These are phyloP conservation scores for Leptodermis oblonga DNA, from an alignment of 257 asterid genomes.

Conservation along the genomic window DNA sequence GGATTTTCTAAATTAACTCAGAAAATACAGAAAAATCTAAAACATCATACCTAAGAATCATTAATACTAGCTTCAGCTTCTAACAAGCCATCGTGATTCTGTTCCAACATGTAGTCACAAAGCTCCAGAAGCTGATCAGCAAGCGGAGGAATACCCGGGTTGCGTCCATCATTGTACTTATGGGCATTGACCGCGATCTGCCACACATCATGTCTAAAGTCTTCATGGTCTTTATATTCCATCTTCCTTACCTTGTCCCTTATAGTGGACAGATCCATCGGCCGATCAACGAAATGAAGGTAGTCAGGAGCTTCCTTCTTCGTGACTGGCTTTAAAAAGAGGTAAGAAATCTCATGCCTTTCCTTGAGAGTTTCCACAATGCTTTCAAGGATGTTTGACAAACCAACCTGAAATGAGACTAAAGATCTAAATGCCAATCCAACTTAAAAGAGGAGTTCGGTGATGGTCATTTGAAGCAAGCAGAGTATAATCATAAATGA, in stretches of 20 bases:
- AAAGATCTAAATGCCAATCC: slow-evolving; percentile 3
- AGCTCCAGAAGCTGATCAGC: slow-evolving; percentile 95
- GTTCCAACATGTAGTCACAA: slow-evolving; percentile 70
- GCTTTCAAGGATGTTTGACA: slow-evolving; percentile 71
- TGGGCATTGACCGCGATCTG: slow-evolving; percentile 85
- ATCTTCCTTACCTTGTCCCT: slow-evolving; percentile 66
- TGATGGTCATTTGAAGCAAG: background rate
- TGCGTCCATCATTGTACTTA: slow-evolving; percentile 62
- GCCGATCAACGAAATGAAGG: slow-evolving; percentile 45
- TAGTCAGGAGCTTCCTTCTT: slow-evolving; percentile 97
- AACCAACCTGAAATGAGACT: slow-evolving; percentile 55
- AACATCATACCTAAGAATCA: slow-evolving; percentile 16
- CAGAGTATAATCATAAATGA: no score
- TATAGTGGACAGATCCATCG: slow-evolving; percentile 90
- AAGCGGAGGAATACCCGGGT: slow-evolving; percentile 96
- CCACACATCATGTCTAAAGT: slow-evolving; percentile 78
- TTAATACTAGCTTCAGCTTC: slow-evolving; percentile 84
- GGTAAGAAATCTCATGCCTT: slow-evolving; percentile 60
- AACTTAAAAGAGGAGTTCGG: background rate
- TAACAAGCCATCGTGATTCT: slow-evolving; percentile 38
- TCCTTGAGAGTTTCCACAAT: slow-evolving; percentile 68
- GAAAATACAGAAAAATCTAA: background rate
- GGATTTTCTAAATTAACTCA: slow-evolving; percentile 2
- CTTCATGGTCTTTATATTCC: slow-evolving; percentile 77
- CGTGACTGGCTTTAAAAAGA: slow-evolving; percentile 82